Evolutionary conservation across 805 yeast species (phyloP).

Genomic region (Cyberlindnera euphorbiiphila): DNA sequence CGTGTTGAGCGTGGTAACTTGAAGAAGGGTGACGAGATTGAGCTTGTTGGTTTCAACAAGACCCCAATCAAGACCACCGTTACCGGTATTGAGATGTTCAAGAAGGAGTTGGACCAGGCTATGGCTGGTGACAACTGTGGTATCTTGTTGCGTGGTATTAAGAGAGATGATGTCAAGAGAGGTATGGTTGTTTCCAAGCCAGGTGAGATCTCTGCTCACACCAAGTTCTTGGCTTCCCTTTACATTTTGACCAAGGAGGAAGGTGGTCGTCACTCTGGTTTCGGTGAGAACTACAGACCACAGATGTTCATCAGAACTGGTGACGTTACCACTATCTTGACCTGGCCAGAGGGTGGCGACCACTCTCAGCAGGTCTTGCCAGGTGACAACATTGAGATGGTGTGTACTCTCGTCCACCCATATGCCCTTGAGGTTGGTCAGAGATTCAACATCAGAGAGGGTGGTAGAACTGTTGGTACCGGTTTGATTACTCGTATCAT

Average conservation of each 20-base stretch:
- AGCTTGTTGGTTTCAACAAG: constrained; percentile 89
- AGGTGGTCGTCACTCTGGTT: constrained; percentile 99
- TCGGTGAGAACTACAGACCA: constrained; percentile 96
- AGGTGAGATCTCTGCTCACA: constrained; percentile 87
- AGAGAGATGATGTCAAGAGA: constrained; percentile 94
- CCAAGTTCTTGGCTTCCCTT: constrained; percentile 88
- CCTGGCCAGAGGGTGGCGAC: constrained; percentile 84
- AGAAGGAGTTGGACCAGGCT: constrained; percentile 95
- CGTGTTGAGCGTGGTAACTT: constrained; percentile 97
- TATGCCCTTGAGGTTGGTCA: constrained; percentile 95
- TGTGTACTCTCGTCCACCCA: constrained; percentile 82
- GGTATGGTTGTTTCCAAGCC: constrained; percentile 98
- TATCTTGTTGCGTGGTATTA: constrained; percentile 93
- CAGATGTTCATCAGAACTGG: constrained; percentile 96
- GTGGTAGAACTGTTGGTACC: constrained; percentile 98
- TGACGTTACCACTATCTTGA: constrained; percentile 85
- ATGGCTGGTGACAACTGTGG: constrained; percentile 99
- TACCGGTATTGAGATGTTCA: constrained; percentile 99
- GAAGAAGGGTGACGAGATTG: constrained; percentile 98
- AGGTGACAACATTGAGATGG: constrained; percentile 98
- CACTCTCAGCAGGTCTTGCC: constrained; percentile 91
- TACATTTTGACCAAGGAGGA: constrained; percentile 93
- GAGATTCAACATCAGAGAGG: constrained; percentile 99
- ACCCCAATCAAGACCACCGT: constrained; percentile 89
- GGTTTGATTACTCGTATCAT: constrained; percentile 93